Base-by-base conservation (phyloP, 2,329 filamentous ascomycete genomes). In the Aspergillus calidoustus region DNA sequence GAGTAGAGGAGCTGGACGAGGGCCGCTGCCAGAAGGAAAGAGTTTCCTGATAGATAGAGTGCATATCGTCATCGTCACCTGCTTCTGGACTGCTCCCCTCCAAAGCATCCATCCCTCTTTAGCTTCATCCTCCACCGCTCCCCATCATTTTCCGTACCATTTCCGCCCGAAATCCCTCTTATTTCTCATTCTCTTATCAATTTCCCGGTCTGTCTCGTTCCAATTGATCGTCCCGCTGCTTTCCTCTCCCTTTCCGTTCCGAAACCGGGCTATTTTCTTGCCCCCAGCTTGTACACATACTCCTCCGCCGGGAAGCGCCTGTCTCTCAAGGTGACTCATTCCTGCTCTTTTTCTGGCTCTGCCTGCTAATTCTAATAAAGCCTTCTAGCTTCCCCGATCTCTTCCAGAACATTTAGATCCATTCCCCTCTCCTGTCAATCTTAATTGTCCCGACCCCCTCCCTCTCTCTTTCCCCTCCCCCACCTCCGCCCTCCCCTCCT, bases 211-310 rank as follows among this genome's bases (percentile, higher is more conserved):
- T 34, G 19, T 13, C 22, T 31, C 30, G 30, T 41, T 11, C 52
- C 57, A 62, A 60, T 63, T 59, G 58, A 59, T 63, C 54, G 44
- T 43, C 64, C 52, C 57, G 46, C 50, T 52, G 52, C 44, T 59
- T 46, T 54, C 61, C 46, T 52, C 25, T 49, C 44, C 59, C 57
- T 59, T 60, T 55, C 67, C 64, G 64, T 65, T 67, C 66, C 65
- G 67, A 67, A 64, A 68, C 66, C 64, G 66, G 67, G 66, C 62
- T 54, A 62, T 69, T 69, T 68, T 66, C 66, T 69, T 66, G 48
- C 57, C 52, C 62, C 61, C 63, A 41, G 34, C 56, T 49, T 25
- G 22, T 50, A n/a, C 34, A 22, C 50, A 54, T 30, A 41, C 56
- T 47, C 25, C 54, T 61, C 66, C 65, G 59, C 57, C 65, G 62